Conservation (phyloP, 2,329 filamentous ascomycete species). For the Kalmusia sp. region DNA sequence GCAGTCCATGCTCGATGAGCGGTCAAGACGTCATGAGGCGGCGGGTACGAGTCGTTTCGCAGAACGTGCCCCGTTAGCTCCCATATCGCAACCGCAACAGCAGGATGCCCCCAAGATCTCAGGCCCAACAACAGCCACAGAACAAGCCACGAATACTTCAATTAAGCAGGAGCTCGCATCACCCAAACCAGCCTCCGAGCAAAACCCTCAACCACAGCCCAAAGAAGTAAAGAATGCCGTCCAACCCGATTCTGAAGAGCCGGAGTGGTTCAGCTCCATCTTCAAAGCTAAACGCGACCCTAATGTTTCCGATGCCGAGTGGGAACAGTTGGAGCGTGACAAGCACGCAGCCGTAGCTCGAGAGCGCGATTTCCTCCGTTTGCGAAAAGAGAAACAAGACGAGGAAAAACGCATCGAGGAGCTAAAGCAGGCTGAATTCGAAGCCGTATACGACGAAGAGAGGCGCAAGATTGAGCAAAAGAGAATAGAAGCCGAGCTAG, state of each 20-base stretch:
- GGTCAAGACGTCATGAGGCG: conserved; percentile 27
- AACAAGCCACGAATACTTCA: neutral
- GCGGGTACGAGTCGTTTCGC: conserved; percentile 24
- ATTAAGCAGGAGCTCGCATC: neutral
- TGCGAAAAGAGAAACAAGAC: conserved; percentile 28
- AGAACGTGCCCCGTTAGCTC: conserved; percentile 4
- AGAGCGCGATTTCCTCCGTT: conserved; percentile 46
- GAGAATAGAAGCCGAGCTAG: conserved; percentile 26
- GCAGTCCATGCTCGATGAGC: conserved; percentile 43
- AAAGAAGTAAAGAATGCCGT: neutral
- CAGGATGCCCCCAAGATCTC: conserved; percentile 12
- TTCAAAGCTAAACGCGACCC: conserved; percentile 55
- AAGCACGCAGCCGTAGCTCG: conserved; percentile 40
- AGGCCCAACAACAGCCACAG: conserved; percentile 8
- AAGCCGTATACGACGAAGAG: conserved; percentile 33
- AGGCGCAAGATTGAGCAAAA: conserved; percentile 24
- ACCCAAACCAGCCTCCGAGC: neutral
- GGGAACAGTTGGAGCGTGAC: conserved; percentile 66
- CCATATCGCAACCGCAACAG: conserved; percentile 9
- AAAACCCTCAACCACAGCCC: conserved; percentile 10
- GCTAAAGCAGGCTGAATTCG: conserved; percentile 38
- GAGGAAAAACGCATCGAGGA: conserved; percentile 28
- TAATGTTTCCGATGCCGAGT: conserved; percentile 66
- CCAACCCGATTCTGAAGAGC: neutral
- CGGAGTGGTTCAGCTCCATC: conserved; percentile 20